Percentiles rank a stretch among this genome's conserved stretches.
Evolutionary conservation across 805 yeast species (phyloP).

Genomic region (Candida glaebosa): DNA sequence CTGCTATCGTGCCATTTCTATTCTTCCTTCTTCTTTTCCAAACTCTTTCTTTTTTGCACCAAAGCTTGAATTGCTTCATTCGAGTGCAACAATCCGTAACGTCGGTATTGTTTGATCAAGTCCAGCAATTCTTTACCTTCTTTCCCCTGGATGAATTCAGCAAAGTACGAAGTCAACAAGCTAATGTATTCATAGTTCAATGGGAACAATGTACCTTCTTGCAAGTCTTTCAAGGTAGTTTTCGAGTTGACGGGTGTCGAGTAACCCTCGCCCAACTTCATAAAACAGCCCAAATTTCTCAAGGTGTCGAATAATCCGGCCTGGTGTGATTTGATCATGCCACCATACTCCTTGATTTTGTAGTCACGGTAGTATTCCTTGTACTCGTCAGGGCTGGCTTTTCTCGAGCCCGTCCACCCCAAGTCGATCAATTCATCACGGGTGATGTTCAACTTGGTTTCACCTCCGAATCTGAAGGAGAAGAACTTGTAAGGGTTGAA

Average conservation of each 20-base stretch:
- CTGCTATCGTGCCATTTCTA: too few species aligned
- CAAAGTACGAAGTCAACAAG: conserved; percentile 47
- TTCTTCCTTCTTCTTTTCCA: neutral
- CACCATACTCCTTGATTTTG: conserved; percentile 66
- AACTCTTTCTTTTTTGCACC: conserved; percentile 35
- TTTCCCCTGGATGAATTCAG: conserved; percentile 36
- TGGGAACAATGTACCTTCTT: conserved; percentile 43
- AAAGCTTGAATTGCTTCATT: conserved; percentile 38
- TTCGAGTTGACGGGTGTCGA: conserved; percentile 50
- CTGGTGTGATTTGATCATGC: conserved; percentile 71
- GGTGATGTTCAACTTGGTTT: conserved; percentile 31
- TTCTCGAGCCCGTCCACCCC: conserved; percentile 96
- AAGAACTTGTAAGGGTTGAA: conserved; percentile 61
- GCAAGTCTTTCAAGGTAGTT: conserved; percentile 31
- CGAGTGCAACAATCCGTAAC: conserved; percentile 57
- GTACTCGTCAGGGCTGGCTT: conserved; percentile 67
- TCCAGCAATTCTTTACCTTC: conserved; percentile 35
- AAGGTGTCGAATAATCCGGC: conserved; percentile 64
- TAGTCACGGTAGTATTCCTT: conserved; percentile 63
- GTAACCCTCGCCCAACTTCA: conserved; percentile 84
- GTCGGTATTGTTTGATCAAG: conserved; percentile 60
- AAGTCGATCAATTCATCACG: conserved; percentile 57
- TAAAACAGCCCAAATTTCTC: conserved; percentile 54
- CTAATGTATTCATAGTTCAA: conserved; percentile 56
- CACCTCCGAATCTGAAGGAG: conserved; percentile 25